These are phyloP conservation scores for Kwoniella bestiolae DNA, from an alignment of 768 basidiomycete species.

Conservation along the genomic window DNA sequence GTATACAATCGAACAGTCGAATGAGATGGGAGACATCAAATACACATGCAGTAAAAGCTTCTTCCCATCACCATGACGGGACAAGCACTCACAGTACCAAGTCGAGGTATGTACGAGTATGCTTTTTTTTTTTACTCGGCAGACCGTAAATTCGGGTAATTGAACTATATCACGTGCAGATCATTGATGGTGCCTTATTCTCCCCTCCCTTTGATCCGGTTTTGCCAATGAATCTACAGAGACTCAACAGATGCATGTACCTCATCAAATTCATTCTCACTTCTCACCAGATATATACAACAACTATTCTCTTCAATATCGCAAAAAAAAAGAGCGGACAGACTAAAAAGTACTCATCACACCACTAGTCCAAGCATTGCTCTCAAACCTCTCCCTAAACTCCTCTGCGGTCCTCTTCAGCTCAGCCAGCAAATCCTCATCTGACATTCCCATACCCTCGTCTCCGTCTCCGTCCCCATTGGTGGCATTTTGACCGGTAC, in stretches of 20 bases:
- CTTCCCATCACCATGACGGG: too few species aligned
- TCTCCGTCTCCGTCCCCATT: slow-evolving; percentile 58
- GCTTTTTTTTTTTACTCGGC: too few species aligned
- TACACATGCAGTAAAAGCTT: too few species aligned
- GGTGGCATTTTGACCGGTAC: slow-evolving; percentile 56
- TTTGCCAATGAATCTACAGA: not conserved
- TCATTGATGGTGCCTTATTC: not conserved
- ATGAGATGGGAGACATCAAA: too few species aligned
- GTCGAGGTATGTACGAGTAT: not conserved
- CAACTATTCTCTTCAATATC: not conserved
- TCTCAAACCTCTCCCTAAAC: slow-evolving; percentile 72
- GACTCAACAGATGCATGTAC: too few species aligned
- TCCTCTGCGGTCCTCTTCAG: slow-evolving; percentile 69
- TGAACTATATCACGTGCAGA: not conserved
- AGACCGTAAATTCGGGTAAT: not conserved
- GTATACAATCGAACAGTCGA: too few species aligned
- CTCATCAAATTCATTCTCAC: too few species aligned
- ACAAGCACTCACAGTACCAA: too few species aligned
- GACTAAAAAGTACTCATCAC: slow-evolving; percentile 46
- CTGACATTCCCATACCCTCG: slow-evolving; percentile 61
- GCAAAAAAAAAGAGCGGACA: not conserved
- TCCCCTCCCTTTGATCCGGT: not conserved
- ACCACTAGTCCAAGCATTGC: slow-evolving; percentile 68
- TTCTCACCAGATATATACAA: not conserved
- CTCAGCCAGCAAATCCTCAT: slow-evolving; percentile 62